Base-by-base conservation (phyloP, 2,329 filamentous ascomycete species). In the Trichophyton rubrum region DNA sequence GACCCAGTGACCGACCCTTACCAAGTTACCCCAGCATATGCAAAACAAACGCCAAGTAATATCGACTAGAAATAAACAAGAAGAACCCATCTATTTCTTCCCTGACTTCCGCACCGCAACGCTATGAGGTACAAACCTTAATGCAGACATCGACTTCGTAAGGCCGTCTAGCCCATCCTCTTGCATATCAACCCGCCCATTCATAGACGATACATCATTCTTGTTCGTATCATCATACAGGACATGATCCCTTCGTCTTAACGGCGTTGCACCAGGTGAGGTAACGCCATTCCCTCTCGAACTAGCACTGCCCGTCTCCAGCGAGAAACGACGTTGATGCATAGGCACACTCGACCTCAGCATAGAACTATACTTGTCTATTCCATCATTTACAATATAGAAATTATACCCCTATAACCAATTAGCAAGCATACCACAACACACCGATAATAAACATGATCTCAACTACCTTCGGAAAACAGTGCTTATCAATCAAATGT, bases 401-500 rank as follows among this genome's bases (percentile, higher is more conserved):
- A 95, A 96, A 73, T 95, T 92, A 74, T 90, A 96, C 68, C 89
- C 88, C 75, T 79, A 67, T 17, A n/a, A 4, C 11, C n/a, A 13
- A 43, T 43, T 8, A 43, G 40, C 40, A 43, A 43, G 40, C 6
- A 7, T 5, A 43, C 40, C n/a, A 43, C 40, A 43, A n/a, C n/a
- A 15, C 6, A 17, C 3, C 33, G 7, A 41, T 11, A 41, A 4
- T 8, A 49, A 41, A 30, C 8, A 30, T 38, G 24, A 1, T 3
- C n/a, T 20, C 27, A 30, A 70, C 63, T 69, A 78, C 77, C 70
- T 83, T 85, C 9, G 91, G 92, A 70, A 93, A 99, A 75, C 86
- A 82, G 73, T 99, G 93, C 75, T 96, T 96, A 77, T 96, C 91
- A 66, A 96, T 89, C 65, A 96, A 79, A 77, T 99, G 92, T 71